Base-by-base conservation (phyloP, 2,329 filamentous ascomycete species). In the Arthrinium phaeospermum region DNA sequence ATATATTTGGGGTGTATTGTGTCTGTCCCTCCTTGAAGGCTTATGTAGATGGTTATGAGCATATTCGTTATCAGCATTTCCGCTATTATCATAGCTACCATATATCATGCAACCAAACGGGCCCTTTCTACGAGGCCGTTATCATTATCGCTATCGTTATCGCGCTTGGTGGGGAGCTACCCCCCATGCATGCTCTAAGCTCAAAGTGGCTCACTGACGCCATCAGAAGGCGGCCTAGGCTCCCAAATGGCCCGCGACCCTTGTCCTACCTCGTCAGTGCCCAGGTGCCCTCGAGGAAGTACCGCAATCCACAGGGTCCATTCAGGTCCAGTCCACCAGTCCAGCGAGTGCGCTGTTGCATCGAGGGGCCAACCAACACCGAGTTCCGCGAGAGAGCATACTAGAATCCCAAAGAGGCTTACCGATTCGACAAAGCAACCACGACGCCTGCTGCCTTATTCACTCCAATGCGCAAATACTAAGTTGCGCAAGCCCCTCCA, bases 361-460 rank as follows among this genome's bases (percentile, higher is more conserved):
- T 64, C 57, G 57, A 64, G 57, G 34, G 57, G 57, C 57, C 53
- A 61, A 61, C 57, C 57, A 64, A 64, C 57, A 41, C 57, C 57
- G 57, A 64, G 57, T 64, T 64, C 41, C 57, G 57, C 34, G 8
- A 41, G 34, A 64, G 57, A 64, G 57, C 57, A 64, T 64, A n/a
- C 57, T 64, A 64, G 57, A 64, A 64, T n/a, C 57, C 19, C 57
- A n/a, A 34, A n/a, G 34, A 64, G 10, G 57, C 57, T 64, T 64
- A 64, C 57, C 57, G 30, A 64, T 64, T 64, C 57, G 19, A 64
- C 57, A 6, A 30, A 37, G 37, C 37, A 30, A 37, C 30, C 27
- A 61, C 57, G n/a, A 41, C 57, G 34, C 57, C 10, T 41, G 57
- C 13, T 22, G 57, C 19, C n/a, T 22, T 34, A 34, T 14, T 14